Conservation (phyloP, 306 rosid species). For the Cucumis sativus region DNA sequence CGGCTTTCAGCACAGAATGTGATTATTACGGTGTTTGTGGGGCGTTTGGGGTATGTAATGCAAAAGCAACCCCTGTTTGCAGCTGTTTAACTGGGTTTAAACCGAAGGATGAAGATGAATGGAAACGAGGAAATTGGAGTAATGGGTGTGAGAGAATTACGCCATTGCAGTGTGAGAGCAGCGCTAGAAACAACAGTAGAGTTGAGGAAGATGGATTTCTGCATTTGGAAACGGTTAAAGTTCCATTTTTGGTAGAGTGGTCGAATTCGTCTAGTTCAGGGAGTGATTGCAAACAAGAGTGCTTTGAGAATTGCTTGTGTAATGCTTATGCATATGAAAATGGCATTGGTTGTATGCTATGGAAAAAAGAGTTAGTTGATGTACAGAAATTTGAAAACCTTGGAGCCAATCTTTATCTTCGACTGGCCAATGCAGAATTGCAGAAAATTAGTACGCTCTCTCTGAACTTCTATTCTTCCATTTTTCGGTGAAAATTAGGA, state of each 20-base stretch:
- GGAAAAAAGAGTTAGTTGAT: slow-evolving; percentile 28
- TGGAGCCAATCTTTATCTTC: not conserved
- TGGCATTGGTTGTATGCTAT: slow-evolving; percentile 25
- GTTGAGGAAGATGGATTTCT: slow-evolving; percentile 17
- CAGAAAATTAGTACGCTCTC: not conserved
- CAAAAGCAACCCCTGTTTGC: slow-evolving; percentile 43
- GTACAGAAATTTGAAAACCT: not conserved
- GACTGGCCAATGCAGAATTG: not conserved
- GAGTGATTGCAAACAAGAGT: slow-evolving; percentile 15
- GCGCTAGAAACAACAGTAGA: not conserved
- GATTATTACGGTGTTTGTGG: slow-evolving; percentile 36
- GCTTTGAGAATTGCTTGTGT: slow-evolving; percentile 41
- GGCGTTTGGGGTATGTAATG: slow-evolving; percentile 19
- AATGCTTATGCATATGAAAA: slow-evolving; percentile 28
- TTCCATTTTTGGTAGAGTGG: slow-evolving; percentile 13
- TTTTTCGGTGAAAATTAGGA: not conserved
- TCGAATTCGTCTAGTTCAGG: not conserved
- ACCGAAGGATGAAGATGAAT: slow-evolving; percentile 40
- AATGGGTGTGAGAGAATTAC: slow-evolving; percentile 25
- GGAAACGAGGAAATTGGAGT: slow-evolving; percentile 60
- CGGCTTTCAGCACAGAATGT: slow-evolving; percentile 3
- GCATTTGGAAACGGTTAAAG: slow-evolving; percentile 13
- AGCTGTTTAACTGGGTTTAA: slow-evolving; percentile 43
- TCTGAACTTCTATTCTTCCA: not conserved
- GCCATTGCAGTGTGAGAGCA: slow-evolving; percentile 23